Evolutionary conservation across 2,329 filamentous ascomycete species (phyloP), one percentile per base, ranked within the genome.

Genomic region (Hypoxylon sp.): DNA sequence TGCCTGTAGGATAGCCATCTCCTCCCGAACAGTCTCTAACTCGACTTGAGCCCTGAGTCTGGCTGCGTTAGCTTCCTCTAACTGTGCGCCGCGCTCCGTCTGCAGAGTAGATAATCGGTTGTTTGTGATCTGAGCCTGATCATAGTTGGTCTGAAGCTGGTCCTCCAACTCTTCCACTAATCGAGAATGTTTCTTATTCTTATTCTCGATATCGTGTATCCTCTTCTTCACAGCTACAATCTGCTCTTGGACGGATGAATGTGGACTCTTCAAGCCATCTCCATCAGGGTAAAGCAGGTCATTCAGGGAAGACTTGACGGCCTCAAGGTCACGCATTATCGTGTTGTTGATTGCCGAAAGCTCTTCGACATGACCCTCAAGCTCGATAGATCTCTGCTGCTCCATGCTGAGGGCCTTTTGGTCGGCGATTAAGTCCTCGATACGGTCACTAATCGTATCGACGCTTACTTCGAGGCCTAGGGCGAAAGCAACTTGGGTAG

Each of bases 91-190:
- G 36, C 88, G 86, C 71, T 92, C 89, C 12, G 84, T 83, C 67
- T 91, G 87, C 37, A 93, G 78, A 36, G 89, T 87, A 42, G 92
- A 97, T 43, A 97, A 76, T 44, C 93, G 86, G 74, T 96, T 96
- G 70, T 84, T 91, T 8, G 87, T 86, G 52, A 84, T 78, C 67
- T 97, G 90, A 53, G 93, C 91, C 69, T 96, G 90, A 67, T 99
- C 94, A 72, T 91, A 99, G 74, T 94, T 97, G 69, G 82, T 90
- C 67, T 93, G 92, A 44, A 99, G 84, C 71, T 99, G 94, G 64
- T 97, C 93, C 72, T 99, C 94, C 4, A 99, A 85, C 73, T 99
- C 93, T 69, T 97, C 91, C 6, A 99, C 90, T 8, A 99, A 78
- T 15, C 91, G 86, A 30, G 90, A 89, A 71, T 94, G 95, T 80